Conservation (phyloP, 148 eudicot species). For the Camellia japonica region DNA sequence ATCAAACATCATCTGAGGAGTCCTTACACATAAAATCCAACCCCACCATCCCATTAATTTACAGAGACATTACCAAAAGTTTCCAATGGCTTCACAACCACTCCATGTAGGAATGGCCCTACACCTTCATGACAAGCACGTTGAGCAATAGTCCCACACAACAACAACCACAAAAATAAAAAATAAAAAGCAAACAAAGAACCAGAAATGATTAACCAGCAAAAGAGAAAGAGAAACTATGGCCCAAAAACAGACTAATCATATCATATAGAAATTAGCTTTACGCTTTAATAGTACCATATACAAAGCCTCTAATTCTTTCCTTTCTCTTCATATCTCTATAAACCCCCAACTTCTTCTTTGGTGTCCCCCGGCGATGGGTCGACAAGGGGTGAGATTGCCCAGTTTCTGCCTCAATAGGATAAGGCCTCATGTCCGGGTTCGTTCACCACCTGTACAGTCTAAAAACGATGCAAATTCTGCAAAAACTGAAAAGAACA, state of each 20-base stretch:
- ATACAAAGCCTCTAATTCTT: too few species aligned
- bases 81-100: neutral
- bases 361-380: slow-evolving; percentile 26
- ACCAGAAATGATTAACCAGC: slow-evolving; percentile 46
- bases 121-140: slow-evolving; percentile 51
- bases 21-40: too few species aligned
- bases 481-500: slow-evolving; percentile 18
- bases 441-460: slow-evolving; percentile 35
- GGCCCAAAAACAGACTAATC: neutral
- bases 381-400: slow-evolving; percentile 37
- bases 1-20: too few species aligned
- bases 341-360: neutral
- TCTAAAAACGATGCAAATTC: slow-evolving; percentile 1
- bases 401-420: slow-evolving; percentile 60
- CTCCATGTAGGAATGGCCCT: slow-evolving; percentile 28
- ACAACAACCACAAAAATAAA: neutral
- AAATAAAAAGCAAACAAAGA: slow-evolving; percentile 13
- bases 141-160: slow-evolving; percentile 36
- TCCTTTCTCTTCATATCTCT: neutral
- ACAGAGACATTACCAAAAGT: neutral
- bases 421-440: slow-evolving; percentile 61
- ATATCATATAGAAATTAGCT: neutral
- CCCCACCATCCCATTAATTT: neutral
- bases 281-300: neutral
- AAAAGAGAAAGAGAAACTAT: slow-evolving; percentile 23